Evolutionary conservation across 163 green algal genomes (phyloP), one percentile per base, ranked within the genome.

Genomic region (Chloromonas sp.): DNA sequence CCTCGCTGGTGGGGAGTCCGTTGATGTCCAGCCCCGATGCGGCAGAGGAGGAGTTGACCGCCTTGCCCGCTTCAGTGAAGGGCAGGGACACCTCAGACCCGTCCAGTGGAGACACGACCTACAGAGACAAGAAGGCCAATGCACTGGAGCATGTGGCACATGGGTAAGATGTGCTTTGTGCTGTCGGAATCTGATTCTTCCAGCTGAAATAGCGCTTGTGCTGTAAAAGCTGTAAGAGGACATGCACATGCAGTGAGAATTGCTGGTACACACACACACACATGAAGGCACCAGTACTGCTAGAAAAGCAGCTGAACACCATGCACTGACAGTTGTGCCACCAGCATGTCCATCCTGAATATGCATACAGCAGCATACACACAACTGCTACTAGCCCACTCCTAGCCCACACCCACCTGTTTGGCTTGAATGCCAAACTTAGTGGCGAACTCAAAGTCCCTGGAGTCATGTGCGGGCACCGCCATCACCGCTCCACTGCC

Each of bases 401-500:
- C 36, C 36, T 36, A 36, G 36, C 36, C 36, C 36, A 36, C 81
- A 57, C 97, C 87, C 70, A 99, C 97, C 61, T 90, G 86, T n/a
- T 87, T 89, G 2, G 98, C 87, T 0, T 90, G 89, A 71, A 99
- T 92, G 57, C 87, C 91, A 84, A 97, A 98, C 11, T 87, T 81
- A 14, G 87, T 11, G 0, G 97, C 97, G 89, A 99, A 99, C 79
- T 98, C 97, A 84, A 90, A 94, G 91, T 99, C 97, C 0, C 97
- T 90, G 2, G 86, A 82, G 88, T 99, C 97, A 85, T 99, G 97
- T 1, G 89, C 97, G 0, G 97, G 97, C 84, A 99, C 97, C 2
- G 96, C 97, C 97, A 99, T 99, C 86, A 99, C 97, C 57, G 96
- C 96, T 1, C 97, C 97, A 60, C 86, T 97, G 87, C 97, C 97